A percentile compares a stretch with the other conserved stretches of the same genome.
These are phyloP conservation scores for Aciculosporium take DNA, from an alignment of 2,329 filamentous ascomycete genomes.

Conservation along the genomic window DNA sequence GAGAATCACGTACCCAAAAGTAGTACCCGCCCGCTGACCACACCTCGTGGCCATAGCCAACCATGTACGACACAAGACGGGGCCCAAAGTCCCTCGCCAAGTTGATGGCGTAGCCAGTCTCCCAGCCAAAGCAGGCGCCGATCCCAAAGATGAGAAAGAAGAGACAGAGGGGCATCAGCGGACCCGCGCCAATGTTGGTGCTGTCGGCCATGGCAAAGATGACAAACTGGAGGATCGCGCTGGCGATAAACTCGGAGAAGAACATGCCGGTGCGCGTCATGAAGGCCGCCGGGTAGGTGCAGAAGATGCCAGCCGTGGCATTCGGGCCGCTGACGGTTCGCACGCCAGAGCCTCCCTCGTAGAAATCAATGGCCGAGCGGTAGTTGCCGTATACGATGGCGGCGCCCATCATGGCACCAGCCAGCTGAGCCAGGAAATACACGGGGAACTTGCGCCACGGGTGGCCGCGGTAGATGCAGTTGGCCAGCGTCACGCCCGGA, in stretches of 20 bases:
- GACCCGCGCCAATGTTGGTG: conserved; percentile 41
- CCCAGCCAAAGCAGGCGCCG: conserved; percentile 59
- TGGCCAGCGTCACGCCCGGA: conserved; percentile 56
- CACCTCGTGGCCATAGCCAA: conserved; percentile 54
- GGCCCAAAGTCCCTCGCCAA: conserved; percentile 59
- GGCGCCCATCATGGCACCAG: conserved; percentile 51
- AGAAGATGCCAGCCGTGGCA: conserved; percentile 56
- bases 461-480: conserved; percentile 53
- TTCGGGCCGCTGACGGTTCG: conserved; percentile 46
- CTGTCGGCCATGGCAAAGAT: conserved; percentile 55
- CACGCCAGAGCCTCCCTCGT: conserved; percentile 45
- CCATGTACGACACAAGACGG: conserved; percentile 47
- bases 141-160: conserved; percentile 65
- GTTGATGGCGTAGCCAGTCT: conserved; percentile 66
- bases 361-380: conserved; percentile 47
- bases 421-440: conserved; percentile 51
- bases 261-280: conserved; percentile 53
- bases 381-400: conserved; percentile 50
- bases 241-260: conserved; percentile 58
- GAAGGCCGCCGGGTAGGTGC: conserved; percentile 55
- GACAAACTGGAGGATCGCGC: conserved; percentile 52
- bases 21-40: conserved; percentile 57
- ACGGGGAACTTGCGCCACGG: conserved; percentile 56
- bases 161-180: conserved; percentile 41
- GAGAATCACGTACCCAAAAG: conserved; percentile 45